Base-by-base conservation (phyloP, 31 red algal genomes). In the Asparagopsis taxiformis region DNA sequence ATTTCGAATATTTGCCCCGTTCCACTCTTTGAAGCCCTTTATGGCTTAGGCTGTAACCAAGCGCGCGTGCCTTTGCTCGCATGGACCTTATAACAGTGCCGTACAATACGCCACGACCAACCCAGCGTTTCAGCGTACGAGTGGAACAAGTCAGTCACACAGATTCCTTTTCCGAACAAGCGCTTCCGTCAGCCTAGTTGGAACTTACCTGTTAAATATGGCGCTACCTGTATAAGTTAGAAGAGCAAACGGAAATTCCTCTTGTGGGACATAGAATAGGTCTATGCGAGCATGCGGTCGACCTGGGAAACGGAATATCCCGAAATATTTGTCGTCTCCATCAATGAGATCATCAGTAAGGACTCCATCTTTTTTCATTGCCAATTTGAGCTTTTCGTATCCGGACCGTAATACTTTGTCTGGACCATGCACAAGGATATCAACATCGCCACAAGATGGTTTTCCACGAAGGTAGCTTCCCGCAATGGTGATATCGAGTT, bases 401-500 rank as follows among this genome's bases (percentile, higher is more conserved):
- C 57, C 62, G 0, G 20, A 31, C 28, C 37, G 53, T 8, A 89
- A 35, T 51, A 20, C 38, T 74, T 56, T 35, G 26, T 49, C 59
- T 17, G 64, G 36, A 2, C 85, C 85, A 22, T 55, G 31, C 34
- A 89, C 54, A 21, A 89, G 28, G 15, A 89, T 79, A 46, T 89
- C 85, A 31, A 80, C 85, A 60, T 89, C 85, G 3, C 85, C 85
- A 31, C 85, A 89, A 36, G 48, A 43, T 50, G 46, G n/a, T 57
- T 79, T 80, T 19, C 75, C 85, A 31, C 85, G 35, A 22, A 89
- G 68, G 68, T 89, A 89, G 52, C 85, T 89, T 65, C 85, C 85
- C 1, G 85, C 85, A 37, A 89, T 60, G 36, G 55, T 79, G 15
- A 89, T 74, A 56, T 62, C 55, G 0, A 79, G 35, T 17, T 34